These are phyloP conservation scores for Inonotus obliquus DNA, from an alignment of 1,284 basidiomycete genomes.

Conservation along the genomic window DNA sequence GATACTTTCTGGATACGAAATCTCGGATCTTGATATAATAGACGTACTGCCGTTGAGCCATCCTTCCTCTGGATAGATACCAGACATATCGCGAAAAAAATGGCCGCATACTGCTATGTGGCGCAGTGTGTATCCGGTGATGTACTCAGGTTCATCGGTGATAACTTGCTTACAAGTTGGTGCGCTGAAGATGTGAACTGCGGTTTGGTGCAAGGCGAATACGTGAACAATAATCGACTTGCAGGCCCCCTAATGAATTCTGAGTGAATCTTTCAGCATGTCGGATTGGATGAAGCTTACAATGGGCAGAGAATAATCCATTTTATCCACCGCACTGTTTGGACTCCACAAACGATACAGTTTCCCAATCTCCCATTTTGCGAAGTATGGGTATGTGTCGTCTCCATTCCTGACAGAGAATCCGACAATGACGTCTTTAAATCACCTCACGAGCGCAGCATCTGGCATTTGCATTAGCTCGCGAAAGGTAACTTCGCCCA, in stretches of 20 bases:
- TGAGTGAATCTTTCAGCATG: too few relatives aligned
- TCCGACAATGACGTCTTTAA: background rate
- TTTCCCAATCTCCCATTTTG: background rate
- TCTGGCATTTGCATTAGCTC: background rate
- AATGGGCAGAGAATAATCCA: background rate
- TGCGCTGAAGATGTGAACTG: background rate
- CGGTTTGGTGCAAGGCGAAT: background rate
- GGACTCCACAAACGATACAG: background rate
- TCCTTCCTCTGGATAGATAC: background rate
- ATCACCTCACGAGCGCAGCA: background rate
- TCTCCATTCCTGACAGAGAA: slow-evolving; percentile 3
- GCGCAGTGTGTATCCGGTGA: too few relatives aligned
- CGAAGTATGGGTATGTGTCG: slow-evolving; percentile 4
- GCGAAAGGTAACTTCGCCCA: background rate
- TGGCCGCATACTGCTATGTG: too few relatives aligned
- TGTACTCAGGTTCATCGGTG: too few relatives aligned
- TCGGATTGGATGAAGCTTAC: background rate
- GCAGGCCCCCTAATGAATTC: too few relatives aligned
- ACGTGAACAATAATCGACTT: background rate
- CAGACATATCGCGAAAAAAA: too few relatives aligned
- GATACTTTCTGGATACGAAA: too few relatives aligned
- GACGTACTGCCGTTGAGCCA: too few relatives aligned
- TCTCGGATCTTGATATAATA: too few relatives aligned
- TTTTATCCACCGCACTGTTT: background rate
- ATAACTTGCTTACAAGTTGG: too few relatives aligned